phyloP scores from a whole-genome alignment of 176 grass and related monocot genomes.

The Metroxylon sagu region DNA sequence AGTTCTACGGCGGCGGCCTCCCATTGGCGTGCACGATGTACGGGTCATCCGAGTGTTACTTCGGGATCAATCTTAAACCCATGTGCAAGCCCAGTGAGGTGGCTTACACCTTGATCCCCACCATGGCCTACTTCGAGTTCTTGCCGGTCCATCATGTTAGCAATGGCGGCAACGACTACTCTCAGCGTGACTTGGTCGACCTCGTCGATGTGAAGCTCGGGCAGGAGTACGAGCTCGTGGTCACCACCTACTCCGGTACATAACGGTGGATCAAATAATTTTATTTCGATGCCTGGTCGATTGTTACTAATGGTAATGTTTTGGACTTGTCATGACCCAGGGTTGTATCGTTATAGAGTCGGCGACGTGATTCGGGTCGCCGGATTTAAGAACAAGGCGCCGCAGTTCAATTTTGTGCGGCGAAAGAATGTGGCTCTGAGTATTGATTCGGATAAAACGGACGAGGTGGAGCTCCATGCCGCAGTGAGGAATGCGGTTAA shows the following conservation, averaged over 20 bases:
- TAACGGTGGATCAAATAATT: too few species aligned
- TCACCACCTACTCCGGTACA: conserved; percentile 84
- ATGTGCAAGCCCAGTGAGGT: conserved; percentile 86
- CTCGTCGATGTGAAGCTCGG: conserved; percentile 79
- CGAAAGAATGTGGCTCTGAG: conserved; percentile 93
- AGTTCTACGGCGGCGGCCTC: conserved; percentile 66
- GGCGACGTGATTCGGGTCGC: conserved; percentile 81
- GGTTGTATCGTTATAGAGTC: conserved; percentile 90
- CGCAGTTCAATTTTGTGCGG: conserved; percentile 70
- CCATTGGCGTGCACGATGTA: conserved; percentile 98
- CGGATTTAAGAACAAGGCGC: conserved; percentile 93
- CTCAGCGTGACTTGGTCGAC: conserved; percentile 59
- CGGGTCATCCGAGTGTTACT: conserved; percentile 89
- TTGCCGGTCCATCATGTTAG: conserved; percentile 32
- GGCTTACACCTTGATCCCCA: conserved; percentile 89
- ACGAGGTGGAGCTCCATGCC: conserved; percentile 90
- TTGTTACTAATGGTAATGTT: too few species aligned
- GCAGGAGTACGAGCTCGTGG: conserved; percentile 83
- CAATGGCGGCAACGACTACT: conserved; percentile 32
- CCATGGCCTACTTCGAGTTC: conserved; percentile 97
- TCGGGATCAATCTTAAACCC: conserved; percentile 85
- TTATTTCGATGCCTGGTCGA: too few species aligned
- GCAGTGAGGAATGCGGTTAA: conserved; percentile 59
- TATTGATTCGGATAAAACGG: conserved; percentile 93
- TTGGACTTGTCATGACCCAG: conserved; percentile 12